Base-by-base conservation (phyloP, 495 filamentous ascomycete species). In the Annulohypoxylon bovei region DNA sequence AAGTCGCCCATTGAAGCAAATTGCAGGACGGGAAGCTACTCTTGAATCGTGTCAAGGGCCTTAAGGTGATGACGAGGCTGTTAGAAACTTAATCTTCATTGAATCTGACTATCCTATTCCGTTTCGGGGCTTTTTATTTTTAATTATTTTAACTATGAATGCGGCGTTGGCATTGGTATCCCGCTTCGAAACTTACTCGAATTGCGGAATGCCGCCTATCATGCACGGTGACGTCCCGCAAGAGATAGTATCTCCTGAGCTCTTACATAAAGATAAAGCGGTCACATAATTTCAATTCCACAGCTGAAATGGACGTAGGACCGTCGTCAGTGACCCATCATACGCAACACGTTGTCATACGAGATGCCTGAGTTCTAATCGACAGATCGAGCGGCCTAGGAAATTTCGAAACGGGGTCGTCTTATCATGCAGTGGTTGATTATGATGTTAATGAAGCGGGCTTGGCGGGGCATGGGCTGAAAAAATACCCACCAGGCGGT, bases 191-290 rank as follows among this genome's bases (percentile, higher is more conserved):
- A 35, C 42, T 50, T 52, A 57, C 32, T 16, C 16, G 37, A 52
- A 28, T 25, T 50, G 22, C 25, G 22, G 52, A 49, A 72, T 72
- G 32, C 54, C 40, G 65, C 64, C 40, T 72, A 42, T 39, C 46
- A 67, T 72, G 69, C 64, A 68, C 18, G 49, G 60, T 72, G 69
- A 72, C 64, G 69, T 72, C 40, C 40, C 28, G 58, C 12, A 1
- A 33, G 27, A 46, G 46, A 55, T 23, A 20, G 58, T 27, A 50
- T 49, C 57, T 32, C 7, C 7, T 22, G 25, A 37, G 35, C 30
- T 12, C 30, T 39, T 28, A n/a, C n/a, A n/a, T n/a, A n/a, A 49
- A 30, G 25, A n/a, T 46, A 52, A 58, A 39, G 58, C 9, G 40
- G 62, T 61, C 64, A 56, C 16, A 12, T 16, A 57, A 61, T 25